Evolutionary conservation across 106 monocot genomes (phyloP).

Genomic region (Phalaenopsis equestris): DNA sequence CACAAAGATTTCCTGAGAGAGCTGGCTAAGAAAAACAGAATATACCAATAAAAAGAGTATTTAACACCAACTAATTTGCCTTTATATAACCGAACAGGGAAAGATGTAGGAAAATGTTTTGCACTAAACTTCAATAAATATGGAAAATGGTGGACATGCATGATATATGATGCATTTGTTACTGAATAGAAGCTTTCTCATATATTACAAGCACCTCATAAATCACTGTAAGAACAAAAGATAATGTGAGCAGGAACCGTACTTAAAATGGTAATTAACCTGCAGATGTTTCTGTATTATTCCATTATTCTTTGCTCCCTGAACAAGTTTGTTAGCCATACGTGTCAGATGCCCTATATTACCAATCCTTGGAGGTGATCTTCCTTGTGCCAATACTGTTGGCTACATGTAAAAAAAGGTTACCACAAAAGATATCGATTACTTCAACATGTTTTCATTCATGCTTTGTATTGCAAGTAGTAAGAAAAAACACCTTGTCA

Average conservation of each 20-base stretch:
- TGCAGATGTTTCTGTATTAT: conserved; percentile 72
- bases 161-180: background rate
- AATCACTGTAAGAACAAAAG: background rate
- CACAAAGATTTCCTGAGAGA: background rate
- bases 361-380: conserved; percentile 55
- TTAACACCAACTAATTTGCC: background rate
- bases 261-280: conserved; percentile 25
- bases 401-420: conserved; percentile 34
- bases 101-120: background rate
- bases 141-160: background rate
- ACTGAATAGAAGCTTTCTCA: background rate
- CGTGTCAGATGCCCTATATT: conserved; percentile 84
- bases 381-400: conserved; percentile 53
- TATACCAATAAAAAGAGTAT: background rate
- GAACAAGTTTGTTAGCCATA: conserved; percentile 79
- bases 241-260: background rate
- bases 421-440: background rate
- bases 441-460: background rate
- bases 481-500: conserved; percentile 31
- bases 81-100: background rate
- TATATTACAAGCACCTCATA: background rate
- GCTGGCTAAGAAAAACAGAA: background rate
- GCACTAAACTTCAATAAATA: background rate
- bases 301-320: conserved; percentile 36
- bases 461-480: background rate